These are phyloP conservation scores for Ceriops zippeliana DNA, from an alignment of 345 rosid genomes.

Conservation along the genomic window DNA sequence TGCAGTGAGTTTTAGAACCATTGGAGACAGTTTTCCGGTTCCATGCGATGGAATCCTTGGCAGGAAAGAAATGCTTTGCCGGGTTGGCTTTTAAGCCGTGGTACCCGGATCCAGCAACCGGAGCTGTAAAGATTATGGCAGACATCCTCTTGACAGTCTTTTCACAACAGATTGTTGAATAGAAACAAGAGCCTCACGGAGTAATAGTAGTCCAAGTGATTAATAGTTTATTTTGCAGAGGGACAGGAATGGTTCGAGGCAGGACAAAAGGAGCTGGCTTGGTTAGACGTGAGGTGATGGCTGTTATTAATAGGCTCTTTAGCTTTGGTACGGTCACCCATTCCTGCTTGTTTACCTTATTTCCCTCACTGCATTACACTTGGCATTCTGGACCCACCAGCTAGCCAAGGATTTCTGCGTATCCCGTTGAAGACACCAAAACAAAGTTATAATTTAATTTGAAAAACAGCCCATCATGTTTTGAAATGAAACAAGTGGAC, in stretches of 20 bases:
- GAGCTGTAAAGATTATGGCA: conserved; percentile 37
- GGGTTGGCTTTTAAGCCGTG: conserved; percentile 34
- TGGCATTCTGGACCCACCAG: conserved; percentile 11
- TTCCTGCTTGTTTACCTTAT: neutral
- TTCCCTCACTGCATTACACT: neutral
- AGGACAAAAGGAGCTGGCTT: conserved; percentile 29
- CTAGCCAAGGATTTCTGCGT: neutral
- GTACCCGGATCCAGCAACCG: conserved; percentile 29
- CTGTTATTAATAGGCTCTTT: conserved; percentile 18
- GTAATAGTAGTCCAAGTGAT: neutral
- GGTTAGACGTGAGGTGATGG: conserved; percentile 23
- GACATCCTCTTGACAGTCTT: conserved; percentile 35
- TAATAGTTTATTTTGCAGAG: neutral
- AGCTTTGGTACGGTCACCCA: conserved; percentile 25
- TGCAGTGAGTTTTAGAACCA: conserved; percentile 48
- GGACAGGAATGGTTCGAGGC: conserved; percentile 13
- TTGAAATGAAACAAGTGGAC: too few relatives aligned
- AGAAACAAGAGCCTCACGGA: neutral
- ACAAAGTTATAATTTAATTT: neutral
- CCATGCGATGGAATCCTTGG: conserved; percentile 39
- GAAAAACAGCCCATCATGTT: neutral
- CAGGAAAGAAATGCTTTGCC: conserved; percentile 25
- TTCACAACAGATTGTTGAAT: conserved; percentile 2
- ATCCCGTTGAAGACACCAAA: neutral
- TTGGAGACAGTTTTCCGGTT: conserved; percentile 46